phyloP scores from a whole-genome alignment of 352 stramenopile genomes.

The Saprolegnia diclina region DNA sequence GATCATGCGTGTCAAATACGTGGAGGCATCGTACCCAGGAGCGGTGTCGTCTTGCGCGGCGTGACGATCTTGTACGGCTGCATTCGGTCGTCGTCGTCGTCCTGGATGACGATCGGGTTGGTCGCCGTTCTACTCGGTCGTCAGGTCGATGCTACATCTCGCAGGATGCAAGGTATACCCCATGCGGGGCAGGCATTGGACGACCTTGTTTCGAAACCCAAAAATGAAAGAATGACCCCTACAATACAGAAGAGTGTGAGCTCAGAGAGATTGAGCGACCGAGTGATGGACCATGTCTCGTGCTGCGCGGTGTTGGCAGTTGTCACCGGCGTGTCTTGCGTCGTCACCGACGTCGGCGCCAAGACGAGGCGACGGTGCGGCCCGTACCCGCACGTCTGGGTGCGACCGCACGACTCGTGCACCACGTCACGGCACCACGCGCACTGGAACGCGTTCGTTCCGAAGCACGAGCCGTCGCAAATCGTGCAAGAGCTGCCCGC shows the following conservation, averaged over 20 bases:
- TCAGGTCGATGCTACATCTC: background rate
- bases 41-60: conserved; percentile 43
- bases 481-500: conserved; percentile 70
- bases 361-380: conserved; percentile 61
- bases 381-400: conserved; percentile 47
- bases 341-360: conserved; percentile 48
- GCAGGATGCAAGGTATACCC: background rate
- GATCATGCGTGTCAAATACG: background rate
- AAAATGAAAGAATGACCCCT: no score
- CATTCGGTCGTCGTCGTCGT: conserved; percentile 2
- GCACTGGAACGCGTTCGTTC: conserved; percentile 74
- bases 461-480: conserved; percentile 71
- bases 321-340: conserved; percentile 47
- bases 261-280: no score
- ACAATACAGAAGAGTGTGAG: no score
- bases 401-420: conserved; percentile 63
- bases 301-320: conserved; percentile 56
- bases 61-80: conserved; percentile 57
- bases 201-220: no score
- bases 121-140: background rate
- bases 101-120: background rate
- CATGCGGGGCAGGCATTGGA: background rate
- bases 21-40: conserved; percentile 31
- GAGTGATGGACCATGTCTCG: no score
- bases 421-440: conserved; percentile 74